Base-by-base conservation (phyloP, 2,329 filamentous ascomycete genomes). In the Microascus cirrosus region DNA sequence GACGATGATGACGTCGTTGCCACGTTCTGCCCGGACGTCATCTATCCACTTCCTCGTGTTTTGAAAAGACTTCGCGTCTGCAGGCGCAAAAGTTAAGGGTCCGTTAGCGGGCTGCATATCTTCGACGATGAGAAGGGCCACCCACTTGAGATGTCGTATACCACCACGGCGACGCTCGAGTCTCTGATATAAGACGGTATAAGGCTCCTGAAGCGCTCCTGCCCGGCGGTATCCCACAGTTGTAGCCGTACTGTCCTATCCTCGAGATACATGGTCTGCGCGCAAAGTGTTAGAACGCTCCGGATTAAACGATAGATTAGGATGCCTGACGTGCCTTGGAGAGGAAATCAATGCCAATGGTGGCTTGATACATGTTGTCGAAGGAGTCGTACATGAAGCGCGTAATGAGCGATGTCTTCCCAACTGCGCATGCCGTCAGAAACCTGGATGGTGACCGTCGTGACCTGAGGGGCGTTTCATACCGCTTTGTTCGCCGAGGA, bases 341-440 rank as follows among this genome's bases (percentile, higher is more conserved):
- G 65, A 99, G 84, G 71, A 99, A 99, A 76, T 99, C 94, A 77
- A 99, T 99, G 69, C 94, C 94, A 70, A 99, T 97, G 45, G 94
- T 99, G 59, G 94, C 94, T 76, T 99, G 94, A 77, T 99, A 99
- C 81, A 93, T 97, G 77, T 95, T 96, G 80, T 99, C 94, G 79
- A 99, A 99, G 54, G 94, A 97, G 75, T 99, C 94, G 81, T 99
- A 99, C 94, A 99, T 99, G 80, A 99, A 99, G 63, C 94, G 87
- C 64, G 94, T 99, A 72, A 99, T 99, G 67, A 99, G 78, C 61
- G 94, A 99, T 35, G 94, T 99, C 79, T 99, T 99, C 71, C 94
- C 94, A 67, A 99, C 94, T 97, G 71, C 63, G 45, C 45, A 24
- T 50, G 13, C 12, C 45, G 45, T 50, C 20, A 50, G 52, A 42